Evolutionary conservation across 768 basidiomycete genomes (phyloP), one percentile per base, ranked within the genome.

Genomic region (Rubroboletus pulcherrimus): DNA sequence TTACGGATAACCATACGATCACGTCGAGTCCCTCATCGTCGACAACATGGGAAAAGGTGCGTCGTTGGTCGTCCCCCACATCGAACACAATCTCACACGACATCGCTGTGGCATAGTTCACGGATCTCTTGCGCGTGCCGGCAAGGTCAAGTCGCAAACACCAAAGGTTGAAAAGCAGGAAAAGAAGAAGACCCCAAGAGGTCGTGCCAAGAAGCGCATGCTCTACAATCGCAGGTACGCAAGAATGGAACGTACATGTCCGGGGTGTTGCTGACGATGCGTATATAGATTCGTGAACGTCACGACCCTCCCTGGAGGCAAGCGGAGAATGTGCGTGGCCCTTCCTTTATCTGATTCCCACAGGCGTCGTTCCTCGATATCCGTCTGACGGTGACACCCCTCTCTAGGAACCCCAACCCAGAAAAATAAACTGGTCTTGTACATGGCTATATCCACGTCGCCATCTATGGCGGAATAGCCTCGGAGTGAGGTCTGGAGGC

Each of bases 101-200:
- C 29, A 30, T 49, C n/a, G 2, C 14, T 0, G 1, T 7, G 0
- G 1, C 15, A 40, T 30, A 93, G 94, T 96, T 79, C 94, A 98
- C 89, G 94, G 94, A 75, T 98, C 94, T 74, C 93, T 96, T 79
- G 94, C 94, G 79, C 94, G 94, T 82, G 94, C 94, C 74, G 95
- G 95, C 75, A 98, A 98, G 85, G 96, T 98, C 82, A 97, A 93
- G 80, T 92, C 91, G 66, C 93, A 95, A 79, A 91, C 89, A 69
- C 95, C 95, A 69, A 98, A 98, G 79, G 96, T 97, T 71, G 96
- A 97, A 70, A 86, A 88, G 75, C 93, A 96, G 80, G 96, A 98
- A 81, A 98, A 97, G 89, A 94, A 94, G 89, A 98, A 98, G 87
- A 85, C 78, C 38, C 93, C 93, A 54, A 96, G 89, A 78, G 96